phyloP scores from a whole-genome alignment of 371 early-diverging fungal genomes.

The Basidiobolus heterosporus region DNA sequence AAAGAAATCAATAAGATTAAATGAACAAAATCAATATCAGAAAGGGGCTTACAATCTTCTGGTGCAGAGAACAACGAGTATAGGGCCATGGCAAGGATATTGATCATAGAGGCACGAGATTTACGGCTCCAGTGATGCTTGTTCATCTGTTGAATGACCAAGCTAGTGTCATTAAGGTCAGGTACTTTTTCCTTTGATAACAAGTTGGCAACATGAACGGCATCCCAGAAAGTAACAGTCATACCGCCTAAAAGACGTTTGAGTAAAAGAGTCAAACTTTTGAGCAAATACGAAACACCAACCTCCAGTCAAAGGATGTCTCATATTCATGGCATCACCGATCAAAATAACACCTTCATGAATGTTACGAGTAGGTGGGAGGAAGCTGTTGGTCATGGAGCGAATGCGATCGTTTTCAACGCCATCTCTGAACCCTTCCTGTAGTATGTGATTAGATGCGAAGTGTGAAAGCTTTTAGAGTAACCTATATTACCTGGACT shows the following conservation, averaged over 20 bases:
- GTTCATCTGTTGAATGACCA: constrained; percentile 36
- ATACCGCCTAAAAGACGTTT: constrained; percentile 42
- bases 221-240: constrained; percentile 88
- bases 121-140: constrained; percentile 67
- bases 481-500: constrained; percentile 23
- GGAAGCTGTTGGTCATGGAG: constrained; percentile 77
- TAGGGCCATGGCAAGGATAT: constrained; percentile 77
- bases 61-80: constrained; percentile 66
- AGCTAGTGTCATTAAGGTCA: constrained; percentile 25
- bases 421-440: constrained; percentile 43
- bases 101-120: constrained; percentile 52
- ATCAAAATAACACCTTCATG: constrained; percentile 56
- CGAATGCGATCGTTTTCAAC: constrained; percentile 57
- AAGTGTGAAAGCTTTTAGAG: neutral
- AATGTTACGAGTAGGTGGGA: constrained; percentile 50
- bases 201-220: constrained; percentile 37
- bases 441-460: constrained; percentile 3
- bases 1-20: neutral
- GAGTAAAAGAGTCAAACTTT: neutral
- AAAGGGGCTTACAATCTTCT: constrained; percentile 25
- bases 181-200: constrained; percentile 30
- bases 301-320: constrained; percentile 81
- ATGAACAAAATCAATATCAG: neutral
- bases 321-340: constrained; percentile 89
- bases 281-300: neutral